phyloP scores from a whole-genome alignment of 192 early-diverging fungal genomes.

The Dissophora globulifera region DNA sequence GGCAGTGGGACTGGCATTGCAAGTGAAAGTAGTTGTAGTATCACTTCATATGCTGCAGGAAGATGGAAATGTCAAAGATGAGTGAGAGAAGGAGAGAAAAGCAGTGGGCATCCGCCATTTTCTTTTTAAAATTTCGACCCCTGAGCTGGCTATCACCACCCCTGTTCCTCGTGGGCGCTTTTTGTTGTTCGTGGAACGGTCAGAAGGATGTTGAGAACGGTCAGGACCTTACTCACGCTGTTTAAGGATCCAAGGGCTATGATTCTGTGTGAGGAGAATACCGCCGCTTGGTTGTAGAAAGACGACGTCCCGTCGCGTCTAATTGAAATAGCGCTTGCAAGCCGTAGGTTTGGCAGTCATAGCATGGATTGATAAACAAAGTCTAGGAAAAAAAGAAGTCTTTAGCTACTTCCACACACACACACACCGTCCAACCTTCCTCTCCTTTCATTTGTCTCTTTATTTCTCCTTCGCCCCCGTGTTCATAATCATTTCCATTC shows the following conservation, averaged over 20 bases:
- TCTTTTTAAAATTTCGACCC: too few relatives aligned
- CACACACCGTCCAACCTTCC: background rate
- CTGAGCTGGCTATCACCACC: too few relatives aligned
- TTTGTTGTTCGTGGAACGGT: too few relatives aligned
- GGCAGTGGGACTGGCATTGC: too few relatives aligned
- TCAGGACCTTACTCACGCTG: too few relatives aligned
- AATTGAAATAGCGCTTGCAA: background rate
- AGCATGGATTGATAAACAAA: conserved; percentile 7
- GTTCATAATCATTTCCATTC: background rate
- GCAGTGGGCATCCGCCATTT: background rate
- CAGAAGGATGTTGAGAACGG: too few relatives aligned
- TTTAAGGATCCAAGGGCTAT: background rate
- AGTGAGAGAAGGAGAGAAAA: background rate
- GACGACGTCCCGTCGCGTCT: background rate
- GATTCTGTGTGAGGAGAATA: background rate
- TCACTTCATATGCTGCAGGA: too few relatives aligned
- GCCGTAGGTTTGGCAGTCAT: background rate
- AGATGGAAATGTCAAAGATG: background rate
- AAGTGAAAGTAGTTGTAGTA: too few relatives aligned
- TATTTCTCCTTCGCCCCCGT: background rate
- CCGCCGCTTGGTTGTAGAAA: background rate
- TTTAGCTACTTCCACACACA: background rate
- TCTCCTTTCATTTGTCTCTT: background rate
- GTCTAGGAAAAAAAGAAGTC: background rate
- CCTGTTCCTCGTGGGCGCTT: too few relatives aligned